These are phyloP conservation scores for Aspergillus bertholletiae DNA, from an alignment of 495 filamentous ascomycete species.

Conservation along the genomic window DNA sequence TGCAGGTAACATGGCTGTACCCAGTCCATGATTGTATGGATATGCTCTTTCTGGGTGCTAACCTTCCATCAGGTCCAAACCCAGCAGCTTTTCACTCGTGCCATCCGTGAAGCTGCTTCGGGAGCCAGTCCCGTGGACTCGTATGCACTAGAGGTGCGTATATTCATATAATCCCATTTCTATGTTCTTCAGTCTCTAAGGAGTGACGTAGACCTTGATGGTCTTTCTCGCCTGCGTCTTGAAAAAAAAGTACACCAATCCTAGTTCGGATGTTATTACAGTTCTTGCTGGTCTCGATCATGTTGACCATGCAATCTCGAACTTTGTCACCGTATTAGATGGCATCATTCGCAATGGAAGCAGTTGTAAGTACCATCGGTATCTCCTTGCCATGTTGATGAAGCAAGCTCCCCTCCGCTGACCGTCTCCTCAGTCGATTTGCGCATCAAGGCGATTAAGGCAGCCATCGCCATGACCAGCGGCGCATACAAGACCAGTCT, in stretches of 20 bases:
- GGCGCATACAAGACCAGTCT: conserved; percentile 92
- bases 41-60: conserved; percentile 4
- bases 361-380: conserved; percentile 50
- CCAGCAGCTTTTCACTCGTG: conserved; percentile 70
- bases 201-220: conserved; percentile 69
- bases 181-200: conserved; percentile 39
- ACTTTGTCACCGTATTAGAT: conserved; percentile 84
- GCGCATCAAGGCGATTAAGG: conserved; percentile 74
- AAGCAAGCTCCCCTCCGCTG: background rate
- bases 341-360: conserved; percentile 74
- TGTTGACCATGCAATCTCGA: conserved; percentile 79
- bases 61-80: conserved; percentile 56
- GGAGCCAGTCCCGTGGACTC: conserved; percentile 61
- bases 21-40: background rate
- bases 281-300: conserved; percentile 84
- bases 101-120: conserved; percentile 64
- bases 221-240: conserved; percentile 78
- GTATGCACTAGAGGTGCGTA: conserved; percentile 83
- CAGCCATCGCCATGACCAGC: conserved; percentile 79
- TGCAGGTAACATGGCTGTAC: conserved; percentile 50
- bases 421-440: conserved; percentile 54
- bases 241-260: conserved; percentile 89
- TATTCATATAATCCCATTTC: background rate
- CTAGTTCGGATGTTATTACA: conserved; percentile 90
- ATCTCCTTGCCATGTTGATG: background rate